Evolutionary conservation across 139 green algal genomes (phyloP).

Genomic region (Chloropicon primus): DNA sequence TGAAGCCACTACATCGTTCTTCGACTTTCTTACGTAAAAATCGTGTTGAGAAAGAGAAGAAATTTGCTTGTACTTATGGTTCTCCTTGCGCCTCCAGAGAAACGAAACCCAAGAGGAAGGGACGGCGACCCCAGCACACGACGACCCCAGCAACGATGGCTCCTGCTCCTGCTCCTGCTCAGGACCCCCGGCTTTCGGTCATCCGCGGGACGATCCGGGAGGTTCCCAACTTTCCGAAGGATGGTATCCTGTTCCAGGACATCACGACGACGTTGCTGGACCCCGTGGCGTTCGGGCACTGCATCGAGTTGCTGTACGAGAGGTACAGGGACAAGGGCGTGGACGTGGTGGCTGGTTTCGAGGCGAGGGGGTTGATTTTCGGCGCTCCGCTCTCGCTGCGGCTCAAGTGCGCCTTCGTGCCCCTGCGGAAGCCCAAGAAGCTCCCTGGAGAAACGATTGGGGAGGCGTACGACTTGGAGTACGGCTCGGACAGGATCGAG

Average conservation of each 20-base stretch:
- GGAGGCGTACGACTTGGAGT: slow-evolving; percentile 34
- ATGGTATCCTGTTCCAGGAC: slow-evolving; percentile 87
- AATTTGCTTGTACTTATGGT: too few species aligned
- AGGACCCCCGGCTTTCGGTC: neutral
- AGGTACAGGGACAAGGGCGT: slow-evolving; percentile 59
- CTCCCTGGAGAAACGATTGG: slow-evolving; percentile 60
- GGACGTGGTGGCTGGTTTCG: slow-evolving; percentile 84
- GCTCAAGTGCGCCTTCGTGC: slow-evolving; percentile 75
- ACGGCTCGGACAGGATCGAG: slow-evolving; percentile 88
- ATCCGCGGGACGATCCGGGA: slow-evolving; percentile 7
- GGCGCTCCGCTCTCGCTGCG: slow-evolving; percentile 81
- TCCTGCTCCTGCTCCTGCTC: too few species aligned
- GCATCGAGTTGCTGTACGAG: slow-evolving; percentile 66
- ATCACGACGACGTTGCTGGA: slow-evolving; percentile 89
- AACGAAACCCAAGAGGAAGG: too few species aligned
- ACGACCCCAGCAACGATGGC: too few species aligned
- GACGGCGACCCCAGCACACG: too few species aligned
- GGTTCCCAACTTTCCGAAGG: slow-evolving; percentile 69
- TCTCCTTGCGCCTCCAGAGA: too few species aligned
- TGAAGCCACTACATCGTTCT: too few species aligned
- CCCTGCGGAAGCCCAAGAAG: slow-evolving; percentile 91
- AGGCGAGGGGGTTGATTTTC: slow-evolving; percentile 96
- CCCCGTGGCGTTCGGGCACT: slow-evolving; percentile 27
- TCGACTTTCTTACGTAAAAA: too few species aligned
- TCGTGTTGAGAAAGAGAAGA: too few species aligned